Base-by-base conservation (phyloP, 2,329 filamentous ascomycete species). In the Cladosporium oxysporum region DNA sequence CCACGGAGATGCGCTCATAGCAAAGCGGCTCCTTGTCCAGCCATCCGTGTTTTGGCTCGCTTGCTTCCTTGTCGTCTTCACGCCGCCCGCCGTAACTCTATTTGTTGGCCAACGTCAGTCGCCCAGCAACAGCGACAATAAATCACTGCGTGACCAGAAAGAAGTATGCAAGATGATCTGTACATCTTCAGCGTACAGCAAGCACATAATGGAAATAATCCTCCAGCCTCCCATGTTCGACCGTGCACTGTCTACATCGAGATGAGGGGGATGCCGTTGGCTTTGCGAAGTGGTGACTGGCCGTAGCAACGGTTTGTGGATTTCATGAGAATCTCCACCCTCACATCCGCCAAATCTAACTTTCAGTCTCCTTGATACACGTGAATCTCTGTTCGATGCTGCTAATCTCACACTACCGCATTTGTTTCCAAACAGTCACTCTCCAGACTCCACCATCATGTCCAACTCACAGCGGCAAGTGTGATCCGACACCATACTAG, bases 81-180 rank as follows among this genome's bases (percentile, higher is more conserved):
- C 57, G 57, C 16, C 26, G 57, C 57, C 57, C 33, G 37, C 57
- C 57, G 47, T 35, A 59, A 59, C 57, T 59, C 57, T 44, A 59
- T 37, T 44, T 37, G 7, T 18, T 29, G 21, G 23, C 21, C 18
- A 35, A 58, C 55, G 23, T 14, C 16, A 53, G 23, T 29, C 31
- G 33, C 57, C 23, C 26, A 47, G 57, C 57, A 59, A 59, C 57
- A 59, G 47, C 14, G 16, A 59, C 57, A 21, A 41, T 8, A 47
- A 33, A 11, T 47, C 41, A 47, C n/a, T 47, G 41, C n/a, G 41
- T 47, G 41, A 23, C 41, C 41, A 23, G 11, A n/a, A 47, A 7
- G n/a, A 47, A 3, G 7, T 47, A 23, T 47, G 41, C n/a, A 23
- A 12, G n/a, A 47, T 5, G 41, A 12, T 47, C 21, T 21, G n/a